A percentile compares a stretch with the other conserved stretches of the same genome.
Evolutionary conservation across 768 basidiomycete genomes (phyloP).

Genomic region (Austroboletus eburneus): DNA sequence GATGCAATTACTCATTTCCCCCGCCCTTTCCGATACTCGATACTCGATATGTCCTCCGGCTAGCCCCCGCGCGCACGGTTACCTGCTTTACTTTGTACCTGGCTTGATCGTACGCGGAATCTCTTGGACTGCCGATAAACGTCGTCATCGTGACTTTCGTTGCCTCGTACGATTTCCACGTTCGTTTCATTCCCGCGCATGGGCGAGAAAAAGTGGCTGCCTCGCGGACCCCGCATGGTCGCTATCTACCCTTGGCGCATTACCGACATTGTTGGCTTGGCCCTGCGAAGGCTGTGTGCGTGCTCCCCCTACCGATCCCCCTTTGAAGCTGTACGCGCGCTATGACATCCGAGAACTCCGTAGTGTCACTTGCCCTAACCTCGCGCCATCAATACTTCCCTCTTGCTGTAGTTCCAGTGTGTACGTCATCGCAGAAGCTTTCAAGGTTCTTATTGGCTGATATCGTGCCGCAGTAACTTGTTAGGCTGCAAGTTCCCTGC

Average conservation of each 20-base stretch:
- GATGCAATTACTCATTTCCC: conserved; percentile 11
- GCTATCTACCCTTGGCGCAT: conserved; percentile 15
- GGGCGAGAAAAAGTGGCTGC: conserved; percentile 14
- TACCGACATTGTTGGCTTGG: conserved; percentile 11
- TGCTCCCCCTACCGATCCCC: conserved; percentile 2
- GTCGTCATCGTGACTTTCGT: conserved; percentile 24
- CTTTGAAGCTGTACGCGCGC: conserved; percentile 14
- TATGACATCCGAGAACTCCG: background rate
- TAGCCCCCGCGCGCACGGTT: conserved; percentile 2
- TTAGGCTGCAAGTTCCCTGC: background rate
- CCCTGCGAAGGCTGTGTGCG: conserved; percentile 17
- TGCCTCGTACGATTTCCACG: conserved; percentile 11
- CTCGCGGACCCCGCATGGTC: conserved; percentile 30
- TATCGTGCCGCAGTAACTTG: conserved; percentile 1
- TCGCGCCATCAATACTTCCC: no score
- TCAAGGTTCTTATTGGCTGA: background rate
- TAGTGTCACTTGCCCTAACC: no score
- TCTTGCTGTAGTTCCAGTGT: background rate
- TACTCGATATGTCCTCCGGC: background rate
- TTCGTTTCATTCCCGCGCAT: conserved; percentile 29
- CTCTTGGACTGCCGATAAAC: conserved; percentile 7
- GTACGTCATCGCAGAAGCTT: background rate
- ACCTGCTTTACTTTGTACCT: conserved; percentile 17
- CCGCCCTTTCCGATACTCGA: background rate
- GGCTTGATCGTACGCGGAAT: conserved; percentile 17